Conservation (phyloP, 805 yeast species). For the Blastobotrys mokoenaii region DNA sequence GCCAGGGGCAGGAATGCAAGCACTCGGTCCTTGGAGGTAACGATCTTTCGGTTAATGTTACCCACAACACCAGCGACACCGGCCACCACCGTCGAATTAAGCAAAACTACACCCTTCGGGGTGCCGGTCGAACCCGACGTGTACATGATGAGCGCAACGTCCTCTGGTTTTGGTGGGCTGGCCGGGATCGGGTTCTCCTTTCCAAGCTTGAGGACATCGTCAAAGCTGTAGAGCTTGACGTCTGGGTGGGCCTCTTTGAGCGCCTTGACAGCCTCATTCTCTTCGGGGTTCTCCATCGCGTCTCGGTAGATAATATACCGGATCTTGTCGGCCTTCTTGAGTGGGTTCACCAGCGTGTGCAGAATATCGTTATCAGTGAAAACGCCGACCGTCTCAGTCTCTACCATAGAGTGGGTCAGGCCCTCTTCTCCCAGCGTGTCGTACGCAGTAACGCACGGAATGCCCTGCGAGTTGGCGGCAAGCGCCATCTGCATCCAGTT, state of each 20-base stretch:
- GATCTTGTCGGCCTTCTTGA: slow-evolving; percentile 52
- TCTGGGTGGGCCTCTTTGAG: slow-evolving; percentile 68
- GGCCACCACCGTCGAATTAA: slow-evolving; percentile 62
- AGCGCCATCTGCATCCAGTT: slow-evolving; percentile 85
- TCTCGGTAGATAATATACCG: slow-evolving; percentile 68
- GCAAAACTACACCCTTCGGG: slow-evolving; percentile 75
- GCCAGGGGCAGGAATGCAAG: slow-evolving; percentile 92
- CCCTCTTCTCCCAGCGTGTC: slow-evolving; percentile 90
- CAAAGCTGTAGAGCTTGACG: slow-evolving; percentile 52
- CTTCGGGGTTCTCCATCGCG: slow-evolving; percentile 48
- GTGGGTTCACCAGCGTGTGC: slow-evolving; percentile 58
- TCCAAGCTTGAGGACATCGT: slow-evolving; percentile 64
- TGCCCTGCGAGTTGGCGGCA: slow-evolving; percentile 67
- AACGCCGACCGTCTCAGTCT: slow-evolving; percentile 71
- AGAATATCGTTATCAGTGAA: slow-evolving; percentile 79
- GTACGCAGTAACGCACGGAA: slow-evolving; percentile 91
- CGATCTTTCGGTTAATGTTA: slow-evolving; percentile 44
- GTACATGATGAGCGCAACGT: slow-evolving; percentile 71
- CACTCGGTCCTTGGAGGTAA: slow-evolving; percentile 56
- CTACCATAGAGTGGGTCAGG: slow-evolving; percentile 65
- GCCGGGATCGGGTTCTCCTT: slow-evolving; percentile 35
- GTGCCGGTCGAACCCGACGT: slow-evolving; percentile 82
- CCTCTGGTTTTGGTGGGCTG: slow-evolving; percentile 47
- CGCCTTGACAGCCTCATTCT: slow-evolving; percentile 44
- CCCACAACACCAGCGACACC: slow-evolving; percentile 79